phyloP scores from a whole-genome alignment of 164 flowering plant genomes.

The Vitis amurensis region DNA sequence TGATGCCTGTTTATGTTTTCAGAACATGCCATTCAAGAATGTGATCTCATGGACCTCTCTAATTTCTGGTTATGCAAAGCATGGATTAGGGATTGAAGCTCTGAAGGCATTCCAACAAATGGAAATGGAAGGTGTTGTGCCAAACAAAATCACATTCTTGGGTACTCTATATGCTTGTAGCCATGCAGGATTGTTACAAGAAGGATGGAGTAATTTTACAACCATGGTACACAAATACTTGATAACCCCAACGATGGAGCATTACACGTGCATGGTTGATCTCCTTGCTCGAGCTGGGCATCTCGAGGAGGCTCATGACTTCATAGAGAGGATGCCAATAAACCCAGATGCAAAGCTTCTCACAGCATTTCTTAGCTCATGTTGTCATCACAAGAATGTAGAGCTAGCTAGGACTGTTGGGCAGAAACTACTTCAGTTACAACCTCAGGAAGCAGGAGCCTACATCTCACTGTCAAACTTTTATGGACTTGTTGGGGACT shows the following conservation, averaged over 20 bases:
- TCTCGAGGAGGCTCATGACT: constrained; percentile 29
- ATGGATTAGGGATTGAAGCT: constrained; percentile 39
- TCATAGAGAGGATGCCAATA: constrained; percentile 41
- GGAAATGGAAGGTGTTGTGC: constrained; percentile 32
- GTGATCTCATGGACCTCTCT: constrained; percentile 49
- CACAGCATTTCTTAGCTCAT: constrained; percentile 43
- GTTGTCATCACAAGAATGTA: constrained; percentile 32
- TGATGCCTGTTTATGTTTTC: constrained; percentile 32
- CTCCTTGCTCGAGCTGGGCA: constrained; percentile 34
- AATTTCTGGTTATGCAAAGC: constrained; percentile 40
- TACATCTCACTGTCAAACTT: constrained; percentile 46
- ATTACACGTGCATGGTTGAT: constrained; percentile 54
- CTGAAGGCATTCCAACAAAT: constrained; percentile 32
- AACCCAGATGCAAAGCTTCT: constrained; percentile 40
- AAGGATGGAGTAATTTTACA: constrained; percentile 34
- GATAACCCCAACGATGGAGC: constrained; percentile 39
- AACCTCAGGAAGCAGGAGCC: constrained; percentile 40
- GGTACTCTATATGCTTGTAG: constrained; percentile 44
- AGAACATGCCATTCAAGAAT: constrained; percentile 31
- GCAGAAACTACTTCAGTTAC: constrained; percentile 28
- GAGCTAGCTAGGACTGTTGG: constrained; percentile 32
- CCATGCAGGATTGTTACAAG: constrained; percentile 42
- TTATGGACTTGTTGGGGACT: constrained; percentile 36
- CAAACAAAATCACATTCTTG: constrained; percentile 43
- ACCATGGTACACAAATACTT: constrained; percentile 28